Evolutionary conservation across 345 rosid genomes (phyloP), one percentile per base, ranked within the genome.

Genomic region (Acer campestre): DNA sequence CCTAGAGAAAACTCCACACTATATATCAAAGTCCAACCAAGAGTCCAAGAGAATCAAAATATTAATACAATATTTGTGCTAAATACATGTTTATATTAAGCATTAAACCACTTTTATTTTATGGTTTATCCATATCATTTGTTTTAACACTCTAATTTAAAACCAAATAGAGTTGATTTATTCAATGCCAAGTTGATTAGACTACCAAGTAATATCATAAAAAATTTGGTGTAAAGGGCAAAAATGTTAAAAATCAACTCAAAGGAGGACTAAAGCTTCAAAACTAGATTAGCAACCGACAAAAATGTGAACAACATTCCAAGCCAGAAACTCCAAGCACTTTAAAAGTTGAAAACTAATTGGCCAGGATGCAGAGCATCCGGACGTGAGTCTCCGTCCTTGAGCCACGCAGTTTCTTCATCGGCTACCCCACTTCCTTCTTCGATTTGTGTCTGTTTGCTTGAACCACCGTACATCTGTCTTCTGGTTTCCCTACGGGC

Each of bases 401-500:
- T 81, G 11, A 68, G 29, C 25, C 71, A 71, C 2, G 75, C 51
- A 8, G 75, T 65, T 59, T 63, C 82, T 3, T 72, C 76, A 22
- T 72, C 46, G 70, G 42, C 78, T 44, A 14, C 83, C 12, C 38
- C 76, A 53, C 61, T 63, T 74, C 82, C 87, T 61, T 75, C 86
- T 73, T 77, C 86, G 2, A 13, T 71, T 69, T 64, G 80, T 61
- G 70, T 72, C 62, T 67, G 89, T 62, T 86, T 80, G 20, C 80
- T 79, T 16, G 87, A n/a, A 66, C 71, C 67, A 63, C 88, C 88
- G 46, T 82, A 82, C 77, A 86, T 78, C 75, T 85, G 84, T 77
- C 92, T 86, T 79, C 97, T 88, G 77, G 85, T 84, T 75, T 90
- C 93, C 86, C 81, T 89, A 7, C 93, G 93, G 70, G 89, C 84